Evolutionary conservation across 78 protist species (phyloP), one percentile per base, ranked within the genome.

Genomic region (Dictyostelium purpureum): DNA sequence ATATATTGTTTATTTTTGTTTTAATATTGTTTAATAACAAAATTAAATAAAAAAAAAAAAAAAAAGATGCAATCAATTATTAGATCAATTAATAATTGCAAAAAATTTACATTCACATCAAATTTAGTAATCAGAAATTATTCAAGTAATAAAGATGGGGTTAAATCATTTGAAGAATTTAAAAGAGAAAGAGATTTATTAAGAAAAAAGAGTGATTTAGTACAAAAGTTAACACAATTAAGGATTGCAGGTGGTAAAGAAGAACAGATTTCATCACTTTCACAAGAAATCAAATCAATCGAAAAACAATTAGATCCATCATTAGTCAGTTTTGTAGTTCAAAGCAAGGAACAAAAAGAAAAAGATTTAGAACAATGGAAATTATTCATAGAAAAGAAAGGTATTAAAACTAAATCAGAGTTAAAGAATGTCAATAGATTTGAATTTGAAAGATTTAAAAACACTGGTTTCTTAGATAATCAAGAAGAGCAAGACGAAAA

Each of bases 391-490:
- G 45, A 47, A 16, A 31, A 12, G 16, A 75, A 75, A 35, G 81
- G 81, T 75, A n/a, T 75, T 6, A 52, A 10, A 6, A 51, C 35
- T 9, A 31, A 57, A 52, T 19, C 18, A 52, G 40, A 75, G 35
- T 6, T 52, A 12, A 10, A 1, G 28, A 18, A 18, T n/a, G 35
- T 52, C 0, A 75, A 35, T 51, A 47, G 28, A 51, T 75, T 11
- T 52, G 81, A 75, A 75, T 75, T 75, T 75, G 81, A 75, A 75
- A 33, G 81, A 33, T 75, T 51, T 3, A 75, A 75, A 75, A 5
- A 9, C 31, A 35, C 49, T 35, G 81, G 81, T 33, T n/a, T 52
- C 14, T n/a, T 35, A 11, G 81, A 75, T 52, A 16, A 5, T 28
- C 61, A 71, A n/a, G 71, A 26, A 33, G 56, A 57, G 5, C 45